Evolutionary conservation across 1,284 basidiomycete genomes (phyloP), one percentile per base, ranked within the genome.

Genomic region (Ganoderma leucocontextum): DNA sequence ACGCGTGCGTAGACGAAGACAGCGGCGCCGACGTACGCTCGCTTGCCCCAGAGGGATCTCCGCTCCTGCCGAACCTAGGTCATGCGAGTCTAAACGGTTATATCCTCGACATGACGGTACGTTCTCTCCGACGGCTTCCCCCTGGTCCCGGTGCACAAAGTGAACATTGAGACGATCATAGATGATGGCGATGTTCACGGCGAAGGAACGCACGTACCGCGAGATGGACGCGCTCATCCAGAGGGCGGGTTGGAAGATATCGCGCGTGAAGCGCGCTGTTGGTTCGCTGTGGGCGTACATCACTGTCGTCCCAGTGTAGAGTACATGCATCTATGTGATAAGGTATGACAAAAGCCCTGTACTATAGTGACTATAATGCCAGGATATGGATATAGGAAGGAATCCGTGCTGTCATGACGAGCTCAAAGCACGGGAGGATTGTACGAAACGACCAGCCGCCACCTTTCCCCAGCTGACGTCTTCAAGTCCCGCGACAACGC

Each of bases 121-220:
- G 69, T 41, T 65, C 52, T 19, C 57, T 22, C 2, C 29, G 8
- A 4, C 9, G n/a, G n/a, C n/a, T n/a, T 19, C 17, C 22, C 59
- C 9, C 35, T 35, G 9, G 3, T 38, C 9, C 0, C 7, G 15
- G 17, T 19, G 7, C 38, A 4, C 9, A 5, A 22, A n/a, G 64
- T n/a, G 44, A n/a, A 36, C 22, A 6, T 9, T n/a, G 55, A 38
- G n/a, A 2, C 4, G 13, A 13, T 12, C 19, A n/a, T 64, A 91
- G 90, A 91, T 91, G 90, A 87, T 90, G 77, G 83, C 83, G 17
- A 83, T 83, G 65, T 88, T 91, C 76, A 89, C 89, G 69, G 83
- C 86, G 17, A 87, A 89, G 72, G 91, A 92, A 73, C 83, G 90
- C 17, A 91, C 91, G 0, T 80, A 90, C 22, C 84, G 87, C 64